phyloP scores from a whole-genome alignment of 371 early-diverging fungal genomes.

The Apophysomyces trapeziformis region DNA sequence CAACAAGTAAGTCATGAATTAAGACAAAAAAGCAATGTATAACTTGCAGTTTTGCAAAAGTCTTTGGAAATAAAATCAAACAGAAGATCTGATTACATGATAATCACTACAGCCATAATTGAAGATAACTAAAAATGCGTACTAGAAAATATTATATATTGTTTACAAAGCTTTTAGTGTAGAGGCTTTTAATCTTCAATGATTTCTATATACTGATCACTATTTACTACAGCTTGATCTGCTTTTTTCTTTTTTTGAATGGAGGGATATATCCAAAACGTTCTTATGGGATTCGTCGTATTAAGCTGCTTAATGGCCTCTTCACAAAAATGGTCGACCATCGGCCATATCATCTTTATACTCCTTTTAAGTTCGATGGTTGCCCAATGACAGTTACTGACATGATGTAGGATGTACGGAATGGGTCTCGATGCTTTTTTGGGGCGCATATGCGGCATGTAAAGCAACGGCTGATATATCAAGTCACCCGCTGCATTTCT shows the following conservation, averaged over 20 bases:
- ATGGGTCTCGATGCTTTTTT: neutral
- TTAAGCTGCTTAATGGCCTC: neutral
- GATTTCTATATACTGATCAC: too few relatives aligned
- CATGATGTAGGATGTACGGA: neutral
- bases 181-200: too few relatives aligned
- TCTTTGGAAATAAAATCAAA: too few relatives aligned
- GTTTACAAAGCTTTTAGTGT: too few relatives aligned
- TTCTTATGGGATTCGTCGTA: neutral
- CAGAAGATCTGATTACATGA: too few relatives aligned
- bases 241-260: neutral
- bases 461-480: neutral
- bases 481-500: neutral
- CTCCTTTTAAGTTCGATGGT: neutral
- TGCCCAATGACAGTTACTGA: neutral
- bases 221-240: neutral
- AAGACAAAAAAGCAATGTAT: too few relatives aligned
- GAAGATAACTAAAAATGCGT: too few relatives aligned
- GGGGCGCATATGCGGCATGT: neutral
- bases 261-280: neutral
- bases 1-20: too few relatives aligned
- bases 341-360: constrained; percentile 5
- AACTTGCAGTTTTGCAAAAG: too few relatives aligned
- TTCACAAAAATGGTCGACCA: neutral
- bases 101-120: too few relatives aligned
- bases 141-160: too few relatives aligned